phyloP scores from a whole-genome alignment of 2,329 filamentous ascomycete species.

The Botrytis deweyae region DNA sequence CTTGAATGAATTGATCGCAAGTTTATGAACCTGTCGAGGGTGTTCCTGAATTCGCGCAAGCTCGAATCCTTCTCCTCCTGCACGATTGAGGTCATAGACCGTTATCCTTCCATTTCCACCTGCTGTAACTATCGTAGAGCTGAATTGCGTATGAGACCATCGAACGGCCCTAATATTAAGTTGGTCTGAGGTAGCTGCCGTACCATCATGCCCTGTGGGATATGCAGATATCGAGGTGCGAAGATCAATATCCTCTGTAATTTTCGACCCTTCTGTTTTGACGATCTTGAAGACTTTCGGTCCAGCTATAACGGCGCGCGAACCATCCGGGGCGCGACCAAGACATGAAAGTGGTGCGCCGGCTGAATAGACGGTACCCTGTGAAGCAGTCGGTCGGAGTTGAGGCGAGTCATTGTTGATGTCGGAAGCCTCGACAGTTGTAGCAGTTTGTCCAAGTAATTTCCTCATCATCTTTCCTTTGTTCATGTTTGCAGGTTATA shows the following conservation, averaged over 20 bases:
- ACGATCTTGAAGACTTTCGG: slow-evolving; percentile 60
- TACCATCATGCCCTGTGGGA: slow-evolving; percentile 44
- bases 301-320: slow-evolving; percentile 56
- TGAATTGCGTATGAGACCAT: slow-evolving; percentile 50
- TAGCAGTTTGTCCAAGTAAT: slow-evolving; percentile 35
- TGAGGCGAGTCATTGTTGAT: slow-evolving; percentile 31
- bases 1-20: slow-evolving; percentile 62
- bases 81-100: slow-evolving; percentile 57
- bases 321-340: slow-evolving; percentile 57
- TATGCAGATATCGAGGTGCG: slow-evolving; percentile 55
- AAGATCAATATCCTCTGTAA: slow-evolving; percentile 58
- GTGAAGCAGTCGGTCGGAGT: slow-evolving; percentile 45
- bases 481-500: slow-evolving; percentile 34
- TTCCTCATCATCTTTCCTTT: slow-evolving; percentile 39
- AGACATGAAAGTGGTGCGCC: slow-evolving; percentile 56
- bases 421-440: slow-evolving; percentile 30
- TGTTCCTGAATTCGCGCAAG: slow-evolving; percentile 61
- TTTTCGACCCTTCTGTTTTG: slow-evolving; percentile 49
- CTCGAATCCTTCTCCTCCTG: slow-evolving; percentile 45
- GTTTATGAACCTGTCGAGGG: slow-evolving; percentile 60
- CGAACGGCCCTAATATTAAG: slow-evolving; percentile 64
- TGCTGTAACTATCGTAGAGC: slow-evolving; percentile 59
- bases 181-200: slow-evolving; percentile 50
- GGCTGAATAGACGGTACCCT: slow-evolving; percentile 54
- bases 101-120: slow-evolving; percentile 65